phyloP scores from a whole-genome alignment of 2,329 filamentous ascomycete species.

The Pestalotiopsis sp. region DNA sequence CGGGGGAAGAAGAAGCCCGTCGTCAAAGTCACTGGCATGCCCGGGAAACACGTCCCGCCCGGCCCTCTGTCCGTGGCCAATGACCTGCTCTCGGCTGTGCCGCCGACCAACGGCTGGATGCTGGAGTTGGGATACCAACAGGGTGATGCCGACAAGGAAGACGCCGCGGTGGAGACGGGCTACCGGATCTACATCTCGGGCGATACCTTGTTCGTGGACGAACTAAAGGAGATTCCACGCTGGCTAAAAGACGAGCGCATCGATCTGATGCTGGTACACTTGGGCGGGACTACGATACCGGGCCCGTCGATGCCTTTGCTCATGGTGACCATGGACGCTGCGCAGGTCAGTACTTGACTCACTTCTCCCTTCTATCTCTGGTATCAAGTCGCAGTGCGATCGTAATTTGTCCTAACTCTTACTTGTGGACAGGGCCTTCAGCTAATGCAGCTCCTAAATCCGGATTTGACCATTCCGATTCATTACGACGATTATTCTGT shows the following conservation, averaged over 20 bases:
- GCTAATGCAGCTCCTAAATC: constrained; percentile 60
- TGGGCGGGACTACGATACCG: constrained; percentile 69
- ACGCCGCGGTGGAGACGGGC: constrained; percentile 42
- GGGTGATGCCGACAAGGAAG: constrained; percentile 18
- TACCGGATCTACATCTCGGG: constrained; percentile 69
- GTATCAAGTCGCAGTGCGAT: not conserved
- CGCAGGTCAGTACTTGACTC: constrained; percentile 30
- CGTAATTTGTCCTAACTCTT: not conserved
- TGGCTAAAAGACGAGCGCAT: constrained; percentile 56
- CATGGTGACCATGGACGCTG: constrained; percentile 72
- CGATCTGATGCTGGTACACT: constrained; percentile 68
- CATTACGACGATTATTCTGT: constrained; percentile 69
- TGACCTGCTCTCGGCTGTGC: constrained; percentile 46
- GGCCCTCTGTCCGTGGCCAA: constrained; percentile 41
- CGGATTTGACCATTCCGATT: constrained; percentile 65
- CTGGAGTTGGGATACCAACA: constrained; percentile 57
- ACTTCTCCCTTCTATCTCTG: not conserved
- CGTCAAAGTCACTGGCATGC: constrained; percentile 64
- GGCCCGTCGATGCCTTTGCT: constrained; percentile 58
- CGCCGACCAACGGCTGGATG: constrained; percentile 70
- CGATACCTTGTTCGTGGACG: constrained; percentile 65
- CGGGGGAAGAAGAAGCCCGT: constrained; percentile 32
- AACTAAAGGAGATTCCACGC: constrained; percentile 62
- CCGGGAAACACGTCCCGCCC: constrained; percentile 62
- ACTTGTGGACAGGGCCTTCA: constrained; percentile 51